Base-by-base conservation (phyloP, 352 stramenopile species). In the Globisporangium middletonii region DNA sequence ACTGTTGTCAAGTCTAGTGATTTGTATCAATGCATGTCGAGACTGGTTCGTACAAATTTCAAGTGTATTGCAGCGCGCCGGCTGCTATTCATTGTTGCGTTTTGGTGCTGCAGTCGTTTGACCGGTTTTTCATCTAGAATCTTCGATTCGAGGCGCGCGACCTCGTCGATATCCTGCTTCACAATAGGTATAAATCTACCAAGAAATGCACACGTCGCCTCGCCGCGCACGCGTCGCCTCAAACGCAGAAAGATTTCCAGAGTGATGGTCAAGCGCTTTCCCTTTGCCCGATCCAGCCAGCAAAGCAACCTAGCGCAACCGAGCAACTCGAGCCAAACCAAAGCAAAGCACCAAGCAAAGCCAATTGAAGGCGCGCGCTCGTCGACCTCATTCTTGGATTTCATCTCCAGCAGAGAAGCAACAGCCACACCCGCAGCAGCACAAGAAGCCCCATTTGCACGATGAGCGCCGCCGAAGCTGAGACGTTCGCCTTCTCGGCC, bases 401-500 rank as follows among this genome's bases (percentile, higher is more conserved):
- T 84, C 68, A 76, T 62, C 59, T 58, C 47, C 53, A 53, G 50
- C 53, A 59, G 42, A 44, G 35, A 65, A 57, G 30, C 49, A 38
- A 6, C 35, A 33, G 19, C 23, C 23, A 23, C 23, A 23, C 23
- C 23, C 23, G 23, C 47, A 60, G 48, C 52, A 70, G 47, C 47
- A 23, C 28, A 15, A 67, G 33, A 75, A 65, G 9, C 35, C 16
- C 13, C 55, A 57, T 16, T 19, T 9, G 12, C 44, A 89, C 33
- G 46, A 94, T 92, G 79, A 89, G 77, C 67, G 72, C 83, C 53
- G 88, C 83, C 50, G 89, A 97, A 85, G 82, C 94, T 43, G 97
- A 99, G 89, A 99, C 93, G 62, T 99, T 99, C 71, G 97, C 96
- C 68, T 99, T 99, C 85, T 98, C 89, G 60, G 97, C 97, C 62